Evolutionary conservation across 2,329 filamentous ascomycete species (phyloP).

Genomic region (Penicillium griseofulvum): DNA sequence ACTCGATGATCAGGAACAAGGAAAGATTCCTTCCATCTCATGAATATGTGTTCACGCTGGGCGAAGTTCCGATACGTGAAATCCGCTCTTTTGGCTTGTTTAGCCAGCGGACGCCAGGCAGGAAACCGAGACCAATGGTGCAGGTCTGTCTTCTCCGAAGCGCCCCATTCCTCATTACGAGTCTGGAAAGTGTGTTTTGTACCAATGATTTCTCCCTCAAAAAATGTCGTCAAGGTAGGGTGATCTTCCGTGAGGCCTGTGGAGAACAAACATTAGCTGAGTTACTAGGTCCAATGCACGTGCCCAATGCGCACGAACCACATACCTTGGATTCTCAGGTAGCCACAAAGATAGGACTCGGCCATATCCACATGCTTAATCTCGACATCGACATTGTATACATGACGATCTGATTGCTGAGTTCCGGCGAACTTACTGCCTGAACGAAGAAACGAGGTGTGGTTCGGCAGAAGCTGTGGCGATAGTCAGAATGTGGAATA

Average conservation of each 20-base stretch:
- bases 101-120: constrained; percentile 75
- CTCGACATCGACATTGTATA: constrained; percentile 94
- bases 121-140: constrained; percentile 91
- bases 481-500: constrained; percentile 15
- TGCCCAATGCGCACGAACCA: constrained; percentile 7
- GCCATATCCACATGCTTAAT: constrained; percentile 94
- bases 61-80: constrained; percentile 66
- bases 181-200: constrained; percentile 93
- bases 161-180: constrained; percentile 85
- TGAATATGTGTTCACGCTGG: constrained; percentile 87
- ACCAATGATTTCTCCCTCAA: constrained; percentile 97
- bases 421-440: constrained; percentile 87
- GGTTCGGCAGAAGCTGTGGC: constrained; percentile 67
- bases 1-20: constrained; percentile 93
- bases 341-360: constrained; percentile 92
- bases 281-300: background rate
- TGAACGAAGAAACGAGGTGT: constrained; percentile 79
- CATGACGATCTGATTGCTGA: constrained; percentile 87
- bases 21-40: constrained; percentile 99
- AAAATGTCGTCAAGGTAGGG: constrained; percentile 95
- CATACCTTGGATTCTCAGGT: constrained; percentile 87
- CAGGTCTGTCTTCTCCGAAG: constrained; percentile 84
- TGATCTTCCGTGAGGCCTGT: constrained; percentile 90
- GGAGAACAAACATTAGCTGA: constrained; percentile 8
- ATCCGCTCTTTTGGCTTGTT: constrained; percentile 58